phyloP scores from a whole-genome alignment of 805 yeast species.

The Candida railenensis region DNA sequence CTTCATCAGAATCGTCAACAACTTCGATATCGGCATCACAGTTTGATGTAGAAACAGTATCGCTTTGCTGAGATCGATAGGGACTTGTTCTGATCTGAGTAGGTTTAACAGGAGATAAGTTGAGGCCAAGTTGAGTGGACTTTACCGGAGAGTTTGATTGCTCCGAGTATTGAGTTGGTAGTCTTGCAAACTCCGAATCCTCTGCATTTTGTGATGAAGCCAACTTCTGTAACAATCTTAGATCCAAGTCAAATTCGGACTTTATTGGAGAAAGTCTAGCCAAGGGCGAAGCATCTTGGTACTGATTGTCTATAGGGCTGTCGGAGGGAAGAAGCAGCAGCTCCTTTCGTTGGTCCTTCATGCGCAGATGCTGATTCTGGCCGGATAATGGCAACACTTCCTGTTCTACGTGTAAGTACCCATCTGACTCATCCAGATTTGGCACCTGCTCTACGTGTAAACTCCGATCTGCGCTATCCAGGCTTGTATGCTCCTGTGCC shows the following conservation, averaged over 20 bases:
- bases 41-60: neutral
- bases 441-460: no score
- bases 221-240: neutral
- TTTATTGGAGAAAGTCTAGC: neutral
- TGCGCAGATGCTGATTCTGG: no score
- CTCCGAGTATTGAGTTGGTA: constrained; percentile 28
- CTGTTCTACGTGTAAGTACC: no score
- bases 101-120: neutral
- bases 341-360: no score
- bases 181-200: constrained; percentile 15
- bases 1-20: constrained; percentile 5
- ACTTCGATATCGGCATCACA: neutral
- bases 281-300: neutral
- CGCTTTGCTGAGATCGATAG: neutral
- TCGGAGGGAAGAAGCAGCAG: no score
- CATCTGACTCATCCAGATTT: no score
- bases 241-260: neutral
- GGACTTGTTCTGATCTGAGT: neutral
- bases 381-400: no score
- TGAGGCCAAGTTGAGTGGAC: neutral
- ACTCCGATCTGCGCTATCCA: no score
- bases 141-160: neutral
- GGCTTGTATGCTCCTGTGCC: no score
- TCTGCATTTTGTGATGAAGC: neutral
- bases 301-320: no score